Evolutionary conservation across 345 rosid species (phyloP).

Genomic region (Salix dunnii): DNA sequence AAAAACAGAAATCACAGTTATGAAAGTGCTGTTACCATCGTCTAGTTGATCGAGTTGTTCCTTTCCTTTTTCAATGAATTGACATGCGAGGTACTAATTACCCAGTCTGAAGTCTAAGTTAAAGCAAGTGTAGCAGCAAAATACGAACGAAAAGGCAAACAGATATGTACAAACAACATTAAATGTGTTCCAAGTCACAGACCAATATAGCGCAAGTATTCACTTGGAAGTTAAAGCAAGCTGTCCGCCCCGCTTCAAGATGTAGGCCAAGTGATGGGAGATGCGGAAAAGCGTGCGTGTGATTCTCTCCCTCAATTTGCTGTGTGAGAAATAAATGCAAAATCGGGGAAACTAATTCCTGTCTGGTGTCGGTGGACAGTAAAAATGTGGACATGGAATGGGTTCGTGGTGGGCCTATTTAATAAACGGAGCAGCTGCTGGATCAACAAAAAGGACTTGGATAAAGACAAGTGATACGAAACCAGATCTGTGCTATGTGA

Average conservation of each 20-base stretch:
- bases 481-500: constrained; percentile 16
- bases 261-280: constrained; percentile 34
- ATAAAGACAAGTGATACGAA: background rate
- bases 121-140: background rate
- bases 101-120: background rate
- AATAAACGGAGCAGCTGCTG: background rate
- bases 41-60: background rate
- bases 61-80: background rate
- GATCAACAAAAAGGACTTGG: background rate
- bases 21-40: background rate
- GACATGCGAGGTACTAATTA: background rate
- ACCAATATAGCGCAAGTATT: background rate
- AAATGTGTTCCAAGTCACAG: background rate
- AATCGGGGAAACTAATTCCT: background rate
- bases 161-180: background rate
- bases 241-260: constrained; percentile 6
- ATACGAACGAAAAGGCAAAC: background rate
- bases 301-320: background rate
- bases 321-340: constrained; percentile 21
- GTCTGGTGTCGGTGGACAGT: constrained; percentile 32
- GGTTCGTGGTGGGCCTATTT: constrained; percentile 1
- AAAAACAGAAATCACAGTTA: background rate
- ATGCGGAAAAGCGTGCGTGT: constrained; percentile 20
- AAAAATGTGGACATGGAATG: constrained; percentile 16
- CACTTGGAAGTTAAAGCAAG: background rate